A percentile compares a stretch with the other conserved stretches of the same genome.
phyloP scores from a whole-genome alignment of 208 protist species.

The Strigomonas culicis region DNA sequence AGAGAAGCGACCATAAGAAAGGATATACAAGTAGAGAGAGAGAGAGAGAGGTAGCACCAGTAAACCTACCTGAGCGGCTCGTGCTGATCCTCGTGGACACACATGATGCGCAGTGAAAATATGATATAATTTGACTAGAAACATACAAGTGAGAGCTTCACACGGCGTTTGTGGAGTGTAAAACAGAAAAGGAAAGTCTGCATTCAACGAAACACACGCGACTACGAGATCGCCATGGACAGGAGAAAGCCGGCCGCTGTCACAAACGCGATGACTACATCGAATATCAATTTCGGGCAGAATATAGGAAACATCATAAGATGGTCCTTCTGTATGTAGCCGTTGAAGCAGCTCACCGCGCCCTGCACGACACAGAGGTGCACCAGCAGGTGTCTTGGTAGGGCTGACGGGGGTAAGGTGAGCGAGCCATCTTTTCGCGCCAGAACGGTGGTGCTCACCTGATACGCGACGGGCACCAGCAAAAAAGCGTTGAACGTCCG shows the following conservation, averaged over 20 bases:
- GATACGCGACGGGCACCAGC: conserved; percentile 32
- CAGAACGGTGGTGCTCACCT: neutral
- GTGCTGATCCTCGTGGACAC: no score
- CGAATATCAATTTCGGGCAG: conserved; percentile 76
- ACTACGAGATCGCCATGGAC: conserved; percentile 5
- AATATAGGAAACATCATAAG: conserved; percentile 89
- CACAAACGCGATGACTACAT: conserved; percentile 35
- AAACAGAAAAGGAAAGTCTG: neutral
- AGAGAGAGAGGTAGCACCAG: neutral
- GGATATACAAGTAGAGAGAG: neutral
- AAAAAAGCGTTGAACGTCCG: conserved; percentile 68
- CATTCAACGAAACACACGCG: neutral
- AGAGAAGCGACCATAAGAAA: conserved; percentile 12
- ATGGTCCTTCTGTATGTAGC: conserved; percentile 67
- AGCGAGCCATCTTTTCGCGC: neutral
- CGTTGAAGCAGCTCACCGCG: conserved; percentile 46
- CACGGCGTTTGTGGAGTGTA: neutral
- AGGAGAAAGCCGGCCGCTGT: conserved; percentile 19
- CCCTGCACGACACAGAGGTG: conserved; percentile 38
- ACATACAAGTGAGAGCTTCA: no score
- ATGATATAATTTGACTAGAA: no score
- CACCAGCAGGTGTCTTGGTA: conserved; percentile 32
- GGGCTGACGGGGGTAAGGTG: neutral
- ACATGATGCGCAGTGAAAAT: no score
- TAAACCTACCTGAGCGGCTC: no score